Conservation (phyloP, 108 stramenopile species). For the Nitzschia sp. region DNA sequence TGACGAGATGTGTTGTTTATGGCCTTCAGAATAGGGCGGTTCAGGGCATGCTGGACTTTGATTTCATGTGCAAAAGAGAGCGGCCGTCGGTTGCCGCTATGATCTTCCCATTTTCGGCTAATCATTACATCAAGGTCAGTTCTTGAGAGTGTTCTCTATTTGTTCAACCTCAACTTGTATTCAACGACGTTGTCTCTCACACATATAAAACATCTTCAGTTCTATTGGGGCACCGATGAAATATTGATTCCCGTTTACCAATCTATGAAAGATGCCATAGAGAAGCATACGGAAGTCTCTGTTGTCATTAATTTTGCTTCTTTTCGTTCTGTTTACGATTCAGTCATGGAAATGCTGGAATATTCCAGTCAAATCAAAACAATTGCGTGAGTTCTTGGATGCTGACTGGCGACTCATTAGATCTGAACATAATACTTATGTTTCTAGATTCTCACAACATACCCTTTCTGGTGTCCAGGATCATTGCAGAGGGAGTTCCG, state of each 20-base stretch:
- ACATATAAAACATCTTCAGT: constrained; percentile 34
- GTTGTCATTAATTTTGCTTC: constrained; percentile 91
- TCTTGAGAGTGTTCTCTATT: neutral
- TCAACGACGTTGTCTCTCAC: too few species aligned
- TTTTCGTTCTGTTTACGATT: constrained; percentile 82
- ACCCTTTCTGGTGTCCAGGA: constrained; percentile 8
- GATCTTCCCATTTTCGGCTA: constrained; percentile 81
- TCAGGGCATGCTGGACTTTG: constrained; percentile 94
- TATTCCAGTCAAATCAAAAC: constrained; percentile 79
- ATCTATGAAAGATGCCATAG: constrained; percentile 65
- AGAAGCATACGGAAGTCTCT: constrained; percentile 73
- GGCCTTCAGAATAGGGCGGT: constrained; percentile 82
- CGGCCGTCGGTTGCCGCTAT: constrained; percentile 83
- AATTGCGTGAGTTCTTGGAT: constrained; percentile 46
- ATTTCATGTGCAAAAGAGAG: constrained; percentile 89
- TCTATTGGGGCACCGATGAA: constrained; percentile 91
- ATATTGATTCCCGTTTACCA: constrained; percentile 84
- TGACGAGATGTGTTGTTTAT: constrained; percentile 80
- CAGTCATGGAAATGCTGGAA: constrained; percentile 75
- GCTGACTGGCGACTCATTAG: neutral
- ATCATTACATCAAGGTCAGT: constrained; percentile 73
- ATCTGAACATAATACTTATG: neutral
- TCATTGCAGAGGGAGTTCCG: constrained; percentile 94
- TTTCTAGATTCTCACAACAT: neutral
- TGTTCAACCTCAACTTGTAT: too few species aligned